Evolutionary conservation across 2,329 filamentous ascomycete species (phyloP).

Genomic region (Aureobasidium musti): DNA sequence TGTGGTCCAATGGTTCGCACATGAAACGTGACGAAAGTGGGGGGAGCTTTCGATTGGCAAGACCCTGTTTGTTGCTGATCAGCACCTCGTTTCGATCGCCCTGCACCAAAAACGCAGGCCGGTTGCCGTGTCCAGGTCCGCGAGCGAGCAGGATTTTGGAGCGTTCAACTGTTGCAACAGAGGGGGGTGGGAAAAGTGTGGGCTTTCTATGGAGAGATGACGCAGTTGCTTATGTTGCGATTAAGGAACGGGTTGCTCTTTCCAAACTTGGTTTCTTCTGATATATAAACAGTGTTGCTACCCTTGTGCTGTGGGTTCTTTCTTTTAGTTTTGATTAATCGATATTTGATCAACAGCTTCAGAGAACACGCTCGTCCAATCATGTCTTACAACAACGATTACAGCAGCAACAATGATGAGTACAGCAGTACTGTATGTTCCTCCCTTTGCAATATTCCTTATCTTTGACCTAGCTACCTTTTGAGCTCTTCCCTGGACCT

Average conservation of each 20-base stretch:
- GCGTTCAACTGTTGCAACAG: neutral
- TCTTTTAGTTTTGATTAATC: neutral
- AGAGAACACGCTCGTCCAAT: neutral
- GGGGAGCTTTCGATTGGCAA: conserved; percentile 22
- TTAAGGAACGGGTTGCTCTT: neutral
- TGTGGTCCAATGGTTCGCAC: neutral
- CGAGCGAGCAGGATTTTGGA: conserved; percentile 8
- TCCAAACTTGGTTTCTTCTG: no score
- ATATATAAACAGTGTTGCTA: no score
- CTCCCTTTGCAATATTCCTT: neutral
- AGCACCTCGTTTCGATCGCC: neutral
- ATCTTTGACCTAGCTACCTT: neutral
- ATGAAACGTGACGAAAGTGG: conserved; percentile 13
- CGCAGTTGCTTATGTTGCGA: conserved; percentile 1
- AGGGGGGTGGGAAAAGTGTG: neutral
- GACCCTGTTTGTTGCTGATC: neutral
- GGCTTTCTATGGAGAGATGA: neutral
- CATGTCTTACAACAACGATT: conserved; percentile 27
- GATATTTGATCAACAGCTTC: neutral
- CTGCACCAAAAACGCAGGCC: neutral
- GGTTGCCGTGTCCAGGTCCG: neutral
- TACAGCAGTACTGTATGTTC: conserved; percentile 26
- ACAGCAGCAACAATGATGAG: conserved; percentile 18
- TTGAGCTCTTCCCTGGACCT: neutral
- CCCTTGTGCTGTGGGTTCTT: neutral